Evolutionary conservation across 805 yeast species (phyloP).

Genomic region (Ogataea neopini): DNA sequence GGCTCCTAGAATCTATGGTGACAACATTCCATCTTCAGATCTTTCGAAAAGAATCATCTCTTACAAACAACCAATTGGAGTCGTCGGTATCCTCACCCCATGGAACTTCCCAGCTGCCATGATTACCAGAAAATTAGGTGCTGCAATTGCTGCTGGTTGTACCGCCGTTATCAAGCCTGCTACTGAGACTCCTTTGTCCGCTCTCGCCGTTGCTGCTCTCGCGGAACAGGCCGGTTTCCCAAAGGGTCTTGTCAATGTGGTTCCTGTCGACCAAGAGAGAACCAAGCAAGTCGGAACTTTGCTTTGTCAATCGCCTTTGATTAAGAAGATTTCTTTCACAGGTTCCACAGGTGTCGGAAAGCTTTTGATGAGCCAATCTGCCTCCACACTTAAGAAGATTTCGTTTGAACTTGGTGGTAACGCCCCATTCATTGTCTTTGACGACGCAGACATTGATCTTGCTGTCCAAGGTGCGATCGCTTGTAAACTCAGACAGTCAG

Average conservation of each 20-base stretch:
- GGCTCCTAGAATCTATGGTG: slow-evolving; percentile 74
- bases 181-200: slow-evolving; percentile 70
- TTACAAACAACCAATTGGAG: slow-evolving; percentile 76
- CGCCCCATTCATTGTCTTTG: slow-evolving; percentile 75
- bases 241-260: slow-evolving; percentile 63
- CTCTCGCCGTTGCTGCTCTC: slow-evolving; percentile 64
- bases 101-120: slow-evolving; percentile 86
- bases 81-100: slow-evolving; percentile 76
- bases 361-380: slow-evolving; percentile 59
- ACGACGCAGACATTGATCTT: slow-evolving; percentile 65
- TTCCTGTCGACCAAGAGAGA: slow-evolving; percentile 47
- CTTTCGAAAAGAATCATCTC: slow-evolving; percentile 53
- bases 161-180: slow-evolving; percentile 79
- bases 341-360: slow-evolving; percentile 79
- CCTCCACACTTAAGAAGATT: slow-evolving; percentile 65
- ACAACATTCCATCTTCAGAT: slow-evolving; percentile 56
- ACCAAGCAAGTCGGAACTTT: slow-evolving; percentile 54
- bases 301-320: slow-evolving; percentile 54
- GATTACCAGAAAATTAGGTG: slow-evolving; percentile 74
- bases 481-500: slow-evolving; percentile 72
- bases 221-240: slow-evolving; percentile 72
- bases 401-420: slow-evolving; percentile 81
- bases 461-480: slow-evolving; percentile 69
- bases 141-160: slow-evolving; percentile 80
- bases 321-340: slow-evolving; percentile 72